phyloP scores from a whole-genome alignment of 2,329 filamentous ascomycete species.

The Fusarium domesticum region DNA sequence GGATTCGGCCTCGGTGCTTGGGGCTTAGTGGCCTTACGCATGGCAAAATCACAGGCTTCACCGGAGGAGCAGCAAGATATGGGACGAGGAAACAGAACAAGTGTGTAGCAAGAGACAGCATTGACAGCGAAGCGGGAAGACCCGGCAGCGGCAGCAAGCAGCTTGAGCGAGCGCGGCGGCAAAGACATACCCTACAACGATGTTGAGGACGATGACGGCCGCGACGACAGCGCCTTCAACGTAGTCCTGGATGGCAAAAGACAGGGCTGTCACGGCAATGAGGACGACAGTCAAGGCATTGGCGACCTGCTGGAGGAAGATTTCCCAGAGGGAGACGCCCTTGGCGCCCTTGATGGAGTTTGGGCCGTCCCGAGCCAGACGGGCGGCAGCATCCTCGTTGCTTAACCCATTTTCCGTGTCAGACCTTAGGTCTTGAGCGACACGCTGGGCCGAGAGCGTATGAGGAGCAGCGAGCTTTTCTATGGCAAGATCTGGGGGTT shows the following conservation, averaged over 20 bases:
- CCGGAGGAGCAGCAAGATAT: slow-evolving; percentile 26
- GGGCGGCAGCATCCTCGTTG: slow-evolving; percentile 59
- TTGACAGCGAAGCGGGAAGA: slow-evolving; percentile 16
- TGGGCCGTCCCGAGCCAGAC: slow-evolving; percentile 63
- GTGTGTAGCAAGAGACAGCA: slow-evolving; percentile 17
- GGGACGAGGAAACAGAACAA: slow-evolving; percentile 8
- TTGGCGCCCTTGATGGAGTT: slow-evolving; percentile 71
- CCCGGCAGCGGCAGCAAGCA: slow-evolving; percentile 17
- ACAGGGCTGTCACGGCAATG: slow-evolving; percentile 69
- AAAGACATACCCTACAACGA: slow-evolving; percentile 57
- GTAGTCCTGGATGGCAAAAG: slow-evolving; percentile 63
- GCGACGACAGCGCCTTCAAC: slow-evolving; percentile 62
- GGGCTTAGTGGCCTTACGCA: slow-evolving; percentile 27
- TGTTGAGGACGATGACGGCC: slow-evolving; percentile 65
- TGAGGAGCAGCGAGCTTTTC: slow-evolving; percentile 37
- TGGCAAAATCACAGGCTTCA: slow-evolving; percentile 30
- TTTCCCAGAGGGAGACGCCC: slow-evolving; percentile 70
- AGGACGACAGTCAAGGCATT: slow-evolving; percentile 75
- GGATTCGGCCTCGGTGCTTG: slow-evolving; percentile 26
- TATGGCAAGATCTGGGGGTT: slow-evolving; percentile 37
- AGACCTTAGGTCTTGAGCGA: slow-evolving; percentile 41
- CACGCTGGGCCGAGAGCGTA: slow-evolving; percentile 35
- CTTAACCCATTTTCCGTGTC: slow-evolving; percentile 59
- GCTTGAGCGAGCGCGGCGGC: slow-evolving; percentile 19
- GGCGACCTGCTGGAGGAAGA: slow-evolving; percentile 72